These are phyloP conservation scores for Nothophaeocryptopus gaeumannii DNA, from an alignment of 2,329 filamentous ascomycete species.

Conservation along the genomic window DNA sequence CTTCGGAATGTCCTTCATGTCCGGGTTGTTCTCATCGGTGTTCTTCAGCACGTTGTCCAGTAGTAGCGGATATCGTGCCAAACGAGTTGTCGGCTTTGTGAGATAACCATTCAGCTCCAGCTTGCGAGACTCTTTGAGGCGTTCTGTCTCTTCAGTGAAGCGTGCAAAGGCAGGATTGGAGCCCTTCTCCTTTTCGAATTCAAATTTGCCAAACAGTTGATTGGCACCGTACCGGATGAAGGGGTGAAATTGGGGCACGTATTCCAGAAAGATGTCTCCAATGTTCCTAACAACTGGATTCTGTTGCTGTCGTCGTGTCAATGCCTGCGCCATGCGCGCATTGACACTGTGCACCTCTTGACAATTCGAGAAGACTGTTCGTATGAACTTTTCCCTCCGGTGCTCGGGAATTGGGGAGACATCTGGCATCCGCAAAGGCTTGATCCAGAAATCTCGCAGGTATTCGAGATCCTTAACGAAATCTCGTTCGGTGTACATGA, in stretches of 20 bases:
- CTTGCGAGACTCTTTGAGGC: constrained; percentile 93
- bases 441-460: constrained; percentile 96
- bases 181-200: constrained; percentile 93
- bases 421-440: constrained; percentile 74
- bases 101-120: constrained; percentile 95
- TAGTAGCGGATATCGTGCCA: constrained; percentile 89
- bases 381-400: constrained; percentile 83
- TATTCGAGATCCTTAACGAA: constrained; percentile 99
- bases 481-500: constrained; percentile 97
- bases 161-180: constrained; percentile 79
- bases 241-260: constrained; percentile 85
- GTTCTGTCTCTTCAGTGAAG: constrained; percentile 94
- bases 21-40: constrained; percentile 82
- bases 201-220: constrained; percentile 93
- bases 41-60: constrained; percentile 90
- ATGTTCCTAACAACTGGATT: constrained; percentile 83
- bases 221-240: constrained; percentile 96
- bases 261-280: constrained; percentile 92
- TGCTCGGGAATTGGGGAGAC: constrained; percentile 84
- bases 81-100: constrained; percentile 92
- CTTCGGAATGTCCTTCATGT: constrained; percentile 88
- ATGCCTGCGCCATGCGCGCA: constrained; percentile 77
- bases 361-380: constrained; percentile 93
- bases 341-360: constrained; percentile 93
- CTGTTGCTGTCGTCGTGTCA: constrained; percentile 88